Conservation (phyloP, 768 basidiomycete species). For the Cyathus striatus region DNA sequence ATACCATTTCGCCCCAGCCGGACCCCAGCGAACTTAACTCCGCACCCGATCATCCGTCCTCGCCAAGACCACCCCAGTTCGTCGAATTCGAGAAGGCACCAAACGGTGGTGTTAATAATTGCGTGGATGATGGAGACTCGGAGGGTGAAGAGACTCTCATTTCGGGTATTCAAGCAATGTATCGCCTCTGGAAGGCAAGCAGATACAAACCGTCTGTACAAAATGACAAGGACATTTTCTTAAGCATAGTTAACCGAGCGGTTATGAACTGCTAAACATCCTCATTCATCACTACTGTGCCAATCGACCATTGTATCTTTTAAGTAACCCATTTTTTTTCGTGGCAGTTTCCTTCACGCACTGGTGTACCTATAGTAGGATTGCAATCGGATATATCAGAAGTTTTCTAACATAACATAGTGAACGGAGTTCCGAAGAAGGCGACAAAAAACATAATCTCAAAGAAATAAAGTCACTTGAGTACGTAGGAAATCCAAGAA, state of each 20-base stretch:
- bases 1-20: conserved; percentile 5
- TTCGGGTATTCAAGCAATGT: conserved; percentile 54
- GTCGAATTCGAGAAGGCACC: neutral
- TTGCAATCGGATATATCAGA: too few species aligned
- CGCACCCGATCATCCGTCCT: conserved; percentile 7
- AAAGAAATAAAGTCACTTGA: too few species aligned
- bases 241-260: conserved; percentile 28
- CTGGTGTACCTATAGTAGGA: too few species aligned
- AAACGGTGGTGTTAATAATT: neutral
- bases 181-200: conserved; percentile 51
- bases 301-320: too few species aligned
- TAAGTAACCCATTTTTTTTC: too few species aligned
- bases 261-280: too few species aligned
- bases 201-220: conserved; percentile 12
- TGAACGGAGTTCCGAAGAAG: too few species aligned
- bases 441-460: too few species aligned
- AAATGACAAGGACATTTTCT: conserved; percentile 28
- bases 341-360: too few species aligned
- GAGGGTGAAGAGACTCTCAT: conserved; percentile 44
- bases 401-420: too few species aligned
- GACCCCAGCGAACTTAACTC: conserved; percentile 1
- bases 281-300: too few species aligned
- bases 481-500: too few species aligned
- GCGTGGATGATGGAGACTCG: conserved; percentile 18
- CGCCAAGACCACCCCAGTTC: conserved; percentile 7